Percentiles rank a stretch among this genome's conserved stretches.
These are phyloP conservation scores for Saxophila tyrrhenica DNA, from an alignment of 495 filamentous ascomycete species.

Conservation along the genomic window DNA sequence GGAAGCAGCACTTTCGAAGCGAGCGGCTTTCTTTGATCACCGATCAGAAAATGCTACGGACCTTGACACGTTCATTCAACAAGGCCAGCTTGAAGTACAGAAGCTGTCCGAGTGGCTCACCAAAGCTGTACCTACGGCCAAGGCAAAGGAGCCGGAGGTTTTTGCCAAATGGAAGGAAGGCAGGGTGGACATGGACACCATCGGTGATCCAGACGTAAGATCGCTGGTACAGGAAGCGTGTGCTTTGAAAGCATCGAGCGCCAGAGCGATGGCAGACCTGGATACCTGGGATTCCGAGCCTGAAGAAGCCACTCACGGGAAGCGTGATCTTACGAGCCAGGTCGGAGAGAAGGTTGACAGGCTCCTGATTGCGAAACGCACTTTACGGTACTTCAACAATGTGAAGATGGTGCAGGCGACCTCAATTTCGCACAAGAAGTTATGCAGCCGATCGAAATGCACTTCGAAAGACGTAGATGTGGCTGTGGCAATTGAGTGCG, in stretches of 20 bases:
- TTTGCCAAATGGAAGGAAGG: conserved; percentile 2
- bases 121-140: not conserved
- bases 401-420: conserved; percentile 1
- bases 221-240: not conserved
- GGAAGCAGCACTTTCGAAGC: conserved; percentile 25
- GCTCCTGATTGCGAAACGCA: conserved; percentile 9
- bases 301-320: not conserved
- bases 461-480: not conserved
- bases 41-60: not conserved
- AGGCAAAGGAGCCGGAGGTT: not conserved
- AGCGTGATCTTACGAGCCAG: too few relatives aligned
- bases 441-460: not conserved
- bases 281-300: not conserved
- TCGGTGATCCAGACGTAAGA: conserved; percentile 5
- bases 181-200: not conserved
- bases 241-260: not conserved
- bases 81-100: conserved; percentile 8
- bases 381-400: conserved; percentile 9
- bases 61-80: not conserved
- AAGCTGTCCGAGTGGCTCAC: not conserved
- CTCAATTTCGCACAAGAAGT: not conserved
- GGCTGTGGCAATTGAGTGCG: conserved; percentile 38
- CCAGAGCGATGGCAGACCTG: not conserved
- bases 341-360: not conserved
- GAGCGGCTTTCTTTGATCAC: conserved; percentile 10